These are phyloP conservation scores for Cercis canadensis DNA, from an alignment of 306 rosid species.

Conservation along the genomic window DNA sequence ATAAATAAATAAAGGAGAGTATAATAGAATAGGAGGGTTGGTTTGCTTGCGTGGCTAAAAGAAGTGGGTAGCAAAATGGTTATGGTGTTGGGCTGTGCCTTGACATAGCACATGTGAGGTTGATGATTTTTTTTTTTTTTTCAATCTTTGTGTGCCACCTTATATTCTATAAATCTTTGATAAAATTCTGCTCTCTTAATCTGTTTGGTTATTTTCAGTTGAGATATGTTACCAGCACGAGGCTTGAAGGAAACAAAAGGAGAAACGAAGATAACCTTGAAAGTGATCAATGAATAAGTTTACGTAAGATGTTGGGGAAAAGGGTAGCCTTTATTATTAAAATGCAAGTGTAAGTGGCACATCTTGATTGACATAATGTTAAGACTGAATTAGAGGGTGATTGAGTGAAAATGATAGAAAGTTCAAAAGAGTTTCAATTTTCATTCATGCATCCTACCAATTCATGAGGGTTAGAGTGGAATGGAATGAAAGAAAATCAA, in stretches of 20 bases:
- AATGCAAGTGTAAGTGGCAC: too few relatives aligned
- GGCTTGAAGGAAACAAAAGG: slow-evolving; percentile 46
- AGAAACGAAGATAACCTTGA: slow-evolving; percentile 8
- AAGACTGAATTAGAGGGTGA: too few relatives aligned
- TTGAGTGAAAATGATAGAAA: too few relatives aligned
- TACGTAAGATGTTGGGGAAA: neutral
- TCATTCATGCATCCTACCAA: too few relatives aligned
- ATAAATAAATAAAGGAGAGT: neutral
- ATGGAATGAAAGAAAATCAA: too few relatives aligned
- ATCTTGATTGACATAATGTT: too few relatives aligned
- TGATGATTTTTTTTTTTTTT: slow-evolving; percentile 39
- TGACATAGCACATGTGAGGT: slow-evolving; percentile 54
- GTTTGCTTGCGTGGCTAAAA: slow-evolving; percentile 42
- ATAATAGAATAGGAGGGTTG: neutral
- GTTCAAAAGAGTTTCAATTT: too few relatives aligned
- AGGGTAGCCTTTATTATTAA: too few relatives aligned
- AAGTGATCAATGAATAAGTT: too few relatives aligned
- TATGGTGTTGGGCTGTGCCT: slow-evolving; percentile 50
- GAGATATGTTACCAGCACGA: neutral
- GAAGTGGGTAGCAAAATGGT: slow-evolving; percentile 32
- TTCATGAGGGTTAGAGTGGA: too few relatives aligned
- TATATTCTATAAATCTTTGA: too few relatives aligned
- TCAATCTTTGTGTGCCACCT: slow-evolving; percentile 35
- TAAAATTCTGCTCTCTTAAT: slow-evolving; percentile 2
- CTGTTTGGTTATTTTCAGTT: neutral